phyloP scores from a whole-genome alignment of 148 eudicot genomes.

The Silene conica region DNA sequence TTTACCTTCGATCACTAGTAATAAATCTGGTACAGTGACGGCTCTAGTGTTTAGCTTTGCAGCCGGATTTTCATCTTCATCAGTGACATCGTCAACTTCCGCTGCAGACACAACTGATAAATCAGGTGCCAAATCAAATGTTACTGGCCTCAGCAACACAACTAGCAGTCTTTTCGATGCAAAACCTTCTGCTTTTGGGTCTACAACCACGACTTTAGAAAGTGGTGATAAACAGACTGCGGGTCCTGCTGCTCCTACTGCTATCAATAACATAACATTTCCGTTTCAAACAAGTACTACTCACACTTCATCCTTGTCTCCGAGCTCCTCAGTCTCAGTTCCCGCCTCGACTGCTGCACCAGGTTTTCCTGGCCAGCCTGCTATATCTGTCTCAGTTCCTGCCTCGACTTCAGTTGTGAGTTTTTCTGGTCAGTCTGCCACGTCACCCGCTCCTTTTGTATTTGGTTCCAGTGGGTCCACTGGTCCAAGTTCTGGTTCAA shows the following conservation, averaged over 20 bases:
- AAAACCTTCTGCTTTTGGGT: constrained; percentile 23
- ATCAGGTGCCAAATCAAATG: constrained; percentile 26
- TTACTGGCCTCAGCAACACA: constrained; percentile 27
- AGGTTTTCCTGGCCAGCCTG: constrained; percentile 13
- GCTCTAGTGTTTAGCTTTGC: constrained; percentile 24
- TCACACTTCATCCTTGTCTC: constrained; percentile 21
- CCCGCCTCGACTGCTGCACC: constrained; percentile 23
- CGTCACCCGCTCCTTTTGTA: constrained; percentile 12
- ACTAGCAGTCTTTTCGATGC: constrained; percentile 23
- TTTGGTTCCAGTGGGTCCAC: constrained; percentile 30
- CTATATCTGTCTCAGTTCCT: constrained; percentile 15
- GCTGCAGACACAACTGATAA: constrained; percentile 23
- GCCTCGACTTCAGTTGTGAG: constrained; percentile 20
- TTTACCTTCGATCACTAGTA: constrained; percentile 16
- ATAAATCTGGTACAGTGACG: constrained; percentile 18
- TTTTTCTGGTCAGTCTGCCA: constrained; percentile 16
- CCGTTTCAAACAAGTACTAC: constrained; percentile 21
- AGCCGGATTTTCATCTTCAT: constrained; percentile 23
- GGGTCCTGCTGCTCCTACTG: constrained; percentile 16
- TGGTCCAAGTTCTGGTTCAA: constrained; percentile 20
- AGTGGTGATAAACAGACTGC: constrained; percentile 27
- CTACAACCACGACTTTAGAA: constrained; percentile 17
- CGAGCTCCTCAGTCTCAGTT: constrained; percentile 24
- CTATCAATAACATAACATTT: constrained; percentile 22
- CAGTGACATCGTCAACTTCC: constrained; percentile 22